phyloP scores from a whole-genome alignment of 2,329 filamentous ascomycete genomes.

The Aspergillus fijiensis region DNA sequence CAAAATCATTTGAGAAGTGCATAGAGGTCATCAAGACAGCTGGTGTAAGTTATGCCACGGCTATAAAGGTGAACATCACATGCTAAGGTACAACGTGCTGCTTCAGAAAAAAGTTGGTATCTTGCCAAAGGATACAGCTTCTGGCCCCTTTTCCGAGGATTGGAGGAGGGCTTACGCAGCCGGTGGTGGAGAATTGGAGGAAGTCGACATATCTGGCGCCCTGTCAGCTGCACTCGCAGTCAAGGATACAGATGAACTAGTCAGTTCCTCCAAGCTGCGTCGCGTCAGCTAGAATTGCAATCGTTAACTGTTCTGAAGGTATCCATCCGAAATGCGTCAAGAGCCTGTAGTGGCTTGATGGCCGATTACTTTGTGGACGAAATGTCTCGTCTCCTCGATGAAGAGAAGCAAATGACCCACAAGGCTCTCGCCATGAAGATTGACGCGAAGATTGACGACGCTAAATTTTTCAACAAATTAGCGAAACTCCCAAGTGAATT shows the following conservation, averaged over 20 bases:
- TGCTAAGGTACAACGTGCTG: background rate
- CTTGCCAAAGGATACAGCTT: constrained; percentile 77
- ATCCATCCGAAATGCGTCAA: constrained; percentile 88
- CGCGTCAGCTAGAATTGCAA: constrained; percentile 13
- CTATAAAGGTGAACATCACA: background rate
- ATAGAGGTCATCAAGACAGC: constrained; percentile 82
- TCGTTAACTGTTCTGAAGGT: constrained; percentile 50
- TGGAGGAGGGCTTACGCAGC: constrained; percentile 84
- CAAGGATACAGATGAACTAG: constrained; percentile 91
- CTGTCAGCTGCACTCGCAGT: constrained; percentile 85
- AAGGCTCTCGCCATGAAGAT: constrained; percentile 82
- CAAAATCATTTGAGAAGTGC: constrained; percentile 83
- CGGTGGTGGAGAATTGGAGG: constrained; percentile 79
- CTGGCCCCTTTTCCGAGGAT: constrained; percentile 89
- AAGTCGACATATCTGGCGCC: constrained; percentile 80
- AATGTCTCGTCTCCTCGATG: constrained; percentile 93
- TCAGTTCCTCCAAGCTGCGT: constrained; percentile 37
- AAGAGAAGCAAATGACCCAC: constrained; percentile 96
- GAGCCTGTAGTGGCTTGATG: constrained; percentile 91
- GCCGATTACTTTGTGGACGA: constrained; percentile 96
- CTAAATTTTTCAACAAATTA: constrained; percentile 86
- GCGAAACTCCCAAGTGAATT: constrained; percentile 83
- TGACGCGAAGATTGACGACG: constrained; percentile 85
- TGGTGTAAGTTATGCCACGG: constrained; percentile 61
- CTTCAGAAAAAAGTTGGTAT: constrained; percentile 82